A percentile compares a stretch with the other conserved stretches of the same genome.
Evolutionary conservation across 257 asterid species (phyloP).

Genomic region (Parsonsia alboflavescens): DNA sequence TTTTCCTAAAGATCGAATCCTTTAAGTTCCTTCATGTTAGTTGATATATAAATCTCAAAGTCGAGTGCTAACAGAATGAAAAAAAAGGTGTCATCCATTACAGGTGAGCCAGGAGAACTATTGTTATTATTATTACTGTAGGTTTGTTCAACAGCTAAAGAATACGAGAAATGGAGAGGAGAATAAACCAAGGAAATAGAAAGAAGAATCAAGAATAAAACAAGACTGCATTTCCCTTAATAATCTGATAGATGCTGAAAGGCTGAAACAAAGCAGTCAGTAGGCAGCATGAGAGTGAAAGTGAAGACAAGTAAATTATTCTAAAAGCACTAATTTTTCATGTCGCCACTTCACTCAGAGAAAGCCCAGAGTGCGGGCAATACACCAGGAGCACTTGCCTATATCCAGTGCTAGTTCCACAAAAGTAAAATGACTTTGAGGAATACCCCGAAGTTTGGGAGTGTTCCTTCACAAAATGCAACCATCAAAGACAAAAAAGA

Average conservation of each 20-base stretch:
- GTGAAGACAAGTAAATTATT: background rate
- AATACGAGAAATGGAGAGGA: no score
- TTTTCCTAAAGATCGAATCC: no score
- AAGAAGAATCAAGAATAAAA: no score
- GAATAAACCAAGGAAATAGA: no score
- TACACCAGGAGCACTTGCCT: constrained; percentile 20
- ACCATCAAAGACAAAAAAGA: background rate
- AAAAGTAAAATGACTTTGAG: constrained; percentile 4
- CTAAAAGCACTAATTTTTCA: constrained; percentile 15
- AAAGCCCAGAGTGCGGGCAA: constrained; percentile 41
- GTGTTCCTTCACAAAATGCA: constrained; percentile 13
- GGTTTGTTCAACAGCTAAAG: no score
- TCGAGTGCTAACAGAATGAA: no score
- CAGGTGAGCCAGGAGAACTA: no score
- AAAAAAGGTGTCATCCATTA: no score
- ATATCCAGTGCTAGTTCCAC: background rate
- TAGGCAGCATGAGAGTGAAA: background rate
- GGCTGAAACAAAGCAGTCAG: background rate
- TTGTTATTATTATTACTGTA: no score
- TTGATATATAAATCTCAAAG: no score
- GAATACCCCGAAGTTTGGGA: constrained; percentile 2
- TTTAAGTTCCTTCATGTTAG: no score
- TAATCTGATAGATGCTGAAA: background rate
- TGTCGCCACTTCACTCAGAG: constrained; percentile 42
- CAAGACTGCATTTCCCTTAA: no score